Conservation (phyloP, 345 rosid genomes). For the Linum lewisii region DNA sequence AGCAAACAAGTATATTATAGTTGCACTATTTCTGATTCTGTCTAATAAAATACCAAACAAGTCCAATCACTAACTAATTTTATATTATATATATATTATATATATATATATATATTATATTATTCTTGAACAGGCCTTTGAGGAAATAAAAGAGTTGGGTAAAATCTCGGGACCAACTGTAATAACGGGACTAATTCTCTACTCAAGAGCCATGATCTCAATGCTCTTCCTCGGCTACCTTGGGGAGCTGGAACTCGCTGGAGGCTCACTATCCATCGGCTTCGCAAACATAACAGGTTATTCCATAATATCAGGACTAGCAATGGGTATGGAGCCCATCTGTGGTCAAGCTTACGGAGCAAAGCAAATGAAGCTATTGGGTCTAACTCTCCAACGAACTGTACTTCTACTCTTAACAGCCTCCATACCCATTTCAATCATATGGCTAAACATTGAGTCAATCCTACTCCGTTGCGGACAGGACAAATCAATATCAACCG, state of each 20-base stretch:
- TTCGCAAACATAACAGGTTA: slow-evolving; percentile 97
- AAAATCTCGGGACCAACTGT: slow-evolving; percentile 88
- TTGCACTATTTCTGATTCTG: no score
- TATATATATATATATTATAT: neutral
- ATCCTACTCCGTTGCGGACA: slow-evolving; percentile 81
- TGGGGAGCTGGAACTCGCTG: slow-evolving; percentile 91
- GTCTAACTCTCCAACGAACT: slow-evolving; percentile 84
- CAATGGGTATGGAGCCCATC: slow-evolving; percentile 99
- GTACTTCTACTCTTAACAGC: slow-evolving; percentile 81
- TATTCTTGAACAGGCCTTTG: slow-evolving; percentile 43
- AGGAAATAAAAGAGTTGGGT: slow-evolving; percentile 79
- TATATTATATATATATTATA: neutral
- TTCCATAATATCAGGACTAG: slow-evolving; percentile 93
- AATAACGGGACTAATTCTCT: slow-evolving; percentile 68
- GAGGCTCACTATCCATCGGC: slow-evolving; percentile 89
- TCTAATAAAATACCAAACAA: no score
- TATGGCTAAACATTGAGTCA: slow-evolving; percentile 69
- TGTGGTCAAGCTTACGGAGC: slow-evolving; percentile 98
- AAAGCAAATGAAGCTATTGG: slow-evolving; percentile 77
- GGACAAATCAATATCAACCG: slow-evolving; percentile 59
- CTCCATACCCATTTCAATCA: slow-evolving; percentile 72
- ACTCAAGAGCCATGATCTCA: slow-evolving; percentile 92
- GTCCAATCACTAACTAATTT: neutral
- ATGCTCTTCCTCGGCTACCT: slow-evolving; percentile 97
- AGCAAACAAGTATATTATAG: no score